A percentile compares a stretch with the other conserved stretches of the same genome.
phyloP scores from a whole-genome alignment of 257 asterid genomes.

The Marsdenia floribunda region DNA sequence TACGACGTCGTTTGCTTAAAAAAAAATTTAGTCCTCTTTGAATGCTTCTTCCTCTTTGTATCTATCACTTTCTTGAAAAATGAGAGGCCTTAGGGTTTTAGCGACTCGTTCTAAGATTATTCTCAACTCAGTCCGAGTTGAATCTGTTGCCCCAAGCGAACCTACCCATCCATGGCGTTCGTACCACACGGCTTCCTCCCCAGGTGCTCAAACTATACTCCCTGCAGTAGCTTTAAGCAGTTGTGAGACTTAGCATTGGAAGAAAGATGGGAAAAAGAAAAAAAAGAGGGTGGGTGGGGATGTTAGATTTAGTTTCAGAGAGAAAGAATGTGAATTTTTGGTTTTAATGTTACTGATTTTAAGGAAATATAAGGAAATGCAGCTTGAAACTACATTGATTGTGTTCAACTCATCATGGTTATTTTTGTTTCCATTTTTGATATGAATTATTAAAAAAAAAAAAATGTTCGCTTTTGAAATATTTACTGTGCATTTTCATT shows the following conservation, averaged over 20 bases:
- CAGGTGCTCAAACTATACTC: conserved; percentile 1
- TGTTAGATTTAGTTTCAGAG: neutral
- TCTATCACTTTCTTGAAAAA: neutral
- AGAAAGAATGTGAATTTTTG: neutral
- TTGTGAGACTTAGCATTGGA: neutral
- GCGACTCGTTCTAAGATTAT: conserved; percentile 14
- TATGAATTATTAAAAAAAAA: no score
- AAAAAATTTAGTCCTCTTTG: no score
- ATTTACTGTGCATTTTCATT: neutral
- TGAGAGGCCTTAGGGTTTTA: conserved; percentile 25
- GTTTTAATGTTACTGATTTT: neutral
- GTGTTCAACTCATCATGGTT: neutral
- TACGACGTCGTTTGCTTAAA: neutral
- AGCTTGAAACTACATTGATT: neutral
- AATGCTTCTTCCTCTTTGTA: neutral
- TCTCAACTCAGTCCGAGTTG: conserved; percentile 17
- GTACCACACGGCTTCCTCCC: neutral
- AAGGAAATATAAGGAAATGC: neutral
- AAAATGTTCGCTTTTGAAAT: neutral
- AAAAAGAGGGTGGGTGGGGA: no score
- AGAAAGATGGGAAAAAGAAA: neutral
- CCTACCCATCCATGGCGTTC: conserved; percentile 13
- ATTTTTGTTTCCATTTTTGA: neutral
- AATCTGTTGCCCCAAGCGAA: neutral
- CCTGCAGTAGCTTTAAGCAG: neutral